Conservation (phyloP, 805 yeast species). For the Myxozyma neotropica region DNA sequence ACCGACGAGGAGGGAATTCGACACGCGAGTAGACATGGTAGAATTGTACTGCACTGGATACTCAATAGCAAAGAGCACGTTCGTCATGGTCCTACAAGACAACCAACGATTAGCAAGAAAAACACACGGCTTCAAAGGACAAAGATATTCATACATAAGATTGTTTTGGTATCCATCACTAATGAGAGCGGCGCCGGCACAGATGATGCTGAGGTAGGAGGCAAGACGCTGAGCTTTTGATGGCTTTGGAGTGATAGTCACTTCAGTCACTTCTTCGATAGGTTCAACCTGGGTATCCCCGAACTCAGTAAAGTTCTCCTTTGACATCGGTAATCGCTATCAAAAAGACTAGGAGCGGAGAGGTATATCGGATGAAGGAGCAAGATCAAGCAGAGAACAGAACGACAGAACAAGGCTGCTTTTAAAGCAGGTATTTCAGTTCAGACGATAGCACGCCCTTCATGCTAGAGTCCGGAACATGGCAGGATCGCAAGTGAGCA, state of each 20-base stretch:
- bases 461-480: not conserved
- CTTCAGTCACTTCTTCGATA: not conserved
- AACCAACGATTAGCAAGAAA: not conserved
- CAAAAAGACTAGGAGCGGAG: not conserved
- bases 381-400: not conserved
- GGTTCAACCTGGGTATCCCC: not conserved
- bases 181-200: conserved; percentile 74
- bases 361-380: not conserved
- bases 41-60: conserved; percentile 51
- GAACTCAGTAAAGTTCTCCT: not conserved
- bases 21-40: conserved; percentile 61
- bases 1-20: conserved; percentile 69
- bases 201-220: conserved; percentile 50
- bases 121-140: not conserved
- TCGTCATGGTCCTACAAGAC: conserved; percentile 60
- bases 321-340: not conserved
- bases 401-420: not conserved
- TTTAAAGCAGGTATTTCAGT: not conserved
- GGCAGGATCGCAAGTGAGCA: not conserved
- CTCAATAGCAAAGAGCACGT: conserved; percentile 54
- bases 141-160: conserved; percentile 50
- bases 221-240: conserved; percentile 17
- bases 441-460: not conserved
- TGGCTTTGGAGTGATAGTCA: conserved; percentile 12
- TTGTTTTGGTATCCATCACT: conserved; percentile 79